Evolutionary conservation across 768 basidiomycete species (phyloP), one percentile per base, ranked within the genome.

Genomic region (Lepiota brunneoincarnata): DNA sequence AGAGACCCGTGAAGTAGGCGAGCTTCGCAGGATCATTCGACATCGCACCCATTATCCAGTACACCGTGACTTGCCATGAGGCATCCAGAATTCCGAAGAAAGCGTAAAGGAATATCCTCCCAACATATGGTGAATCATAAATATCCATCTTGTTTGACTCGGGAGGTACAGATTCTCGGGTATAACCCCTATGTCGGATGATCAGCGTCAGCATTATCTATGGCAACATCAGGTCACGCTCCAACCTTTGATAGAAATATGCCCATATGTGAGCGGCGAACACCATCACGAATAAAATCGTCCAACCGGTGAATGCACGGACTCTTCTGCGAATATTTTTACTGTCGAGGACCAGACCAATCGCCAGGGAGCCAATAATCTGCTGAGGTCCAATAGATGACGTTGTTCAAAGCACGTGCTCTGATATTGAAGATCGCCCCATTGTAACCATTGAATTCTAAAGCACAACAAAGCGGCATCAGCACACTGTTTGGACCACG

Each of bases 21-120:
- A 93, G 80, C 64, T 89, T 90, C 1, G 77, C 80, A 6, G 87
- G 82, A 66, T 91, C 84, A 59, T 92, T 91, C 18, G 87, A 89
- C 85, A 93, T 89, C 11, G 87, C 86, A 37, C 90, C 90, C 80
- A 90, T 86, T 60, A 89, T 73, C 87, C 88, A 90, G 66, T 91
- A 90, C 4, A 84, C 82, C 0, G 83, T 82, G 1, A 87, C 91
- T 66, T 93, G 91, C 88, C 90, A 93, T 81, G 89, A 86, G 1
- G 90, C 76, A 58, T 93, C 91, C 55, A 91, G 75, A 10, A 92
- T 63, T 23, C 89, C 87, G 57, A 82, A 88, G 68, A 84, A 80
- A 58, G 89, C 80, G 68, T 84, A 91, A 4, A 92, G 68, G 69
- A 77, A 77, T 5, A 84, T 71, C 47, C 76, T 76, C 40, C 74